These are phyloP conservation scores for Fusarium denticulatum DNA, from an alignment of 2,329 filamentous ascomycete genomes.

Conservation along the genomic window DNA sequence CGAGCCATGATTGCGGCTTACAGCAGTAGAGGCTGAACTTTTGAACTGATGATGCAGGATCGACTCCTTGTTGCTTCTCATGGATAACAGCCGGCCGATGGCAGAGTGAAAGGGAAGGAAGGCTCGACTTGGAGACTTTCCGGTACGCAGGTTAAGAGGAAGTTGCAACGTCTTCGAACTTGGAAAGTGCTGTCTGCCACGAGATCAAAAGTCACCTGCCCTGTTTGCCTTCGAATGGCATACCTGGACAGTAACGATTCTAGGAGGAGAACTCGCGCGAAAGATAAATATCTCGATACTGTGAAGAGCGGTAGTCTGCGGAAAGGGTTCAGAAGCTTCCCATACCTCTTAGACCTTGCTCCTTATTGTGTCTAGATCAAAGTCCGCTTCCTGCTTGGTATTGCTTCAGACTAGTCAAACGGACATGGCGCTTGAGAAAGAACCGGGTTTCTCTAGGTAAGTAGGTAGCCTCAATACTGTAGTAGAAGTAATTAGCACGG, in stretches of 20 bases:
- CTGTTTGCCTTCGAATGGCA: neutral
- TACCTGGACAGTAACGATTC: neutral
- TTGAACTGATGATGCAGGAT: neutral
- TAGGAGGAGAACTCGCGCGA: neutral
- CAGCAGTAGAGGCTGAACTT: neutral
- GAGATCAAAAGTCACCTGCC: neutral
- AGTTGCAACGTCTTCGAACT: slow-evolving; percentile 2
- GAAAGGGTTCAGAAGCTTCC: neutral
- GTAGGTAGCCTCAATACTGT: neutral
- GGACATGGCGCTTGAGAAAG: neutral
- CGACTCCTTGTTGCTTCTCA: neutral
- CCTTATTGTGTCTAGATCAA: neutral
- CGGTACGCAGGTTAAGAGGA: neutral
- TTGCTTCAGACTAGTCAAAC: neutral
- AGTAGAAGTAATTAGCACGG: neutral
- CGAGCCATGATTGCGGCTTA: slow-evolving; percentile 24
- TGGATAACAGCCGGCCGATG: neutral
- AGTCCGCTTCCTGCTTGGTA: neutral
- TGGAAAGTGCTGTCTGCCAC: neutral
- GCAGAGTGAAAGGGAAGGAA: neutral
- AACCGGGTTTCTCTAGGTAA: neutral
- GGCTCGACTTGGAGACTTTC: neutral
- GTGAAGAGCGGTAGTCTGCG: neutral
- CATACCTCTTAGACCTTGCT: neutral
- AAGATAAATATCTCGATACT: neutral